These are phyloP conservation scores for Diversispora eburnea DNA, from an alignment of 192 early-diverging fungal genomes.

Conservation along the genomic window DNA sequence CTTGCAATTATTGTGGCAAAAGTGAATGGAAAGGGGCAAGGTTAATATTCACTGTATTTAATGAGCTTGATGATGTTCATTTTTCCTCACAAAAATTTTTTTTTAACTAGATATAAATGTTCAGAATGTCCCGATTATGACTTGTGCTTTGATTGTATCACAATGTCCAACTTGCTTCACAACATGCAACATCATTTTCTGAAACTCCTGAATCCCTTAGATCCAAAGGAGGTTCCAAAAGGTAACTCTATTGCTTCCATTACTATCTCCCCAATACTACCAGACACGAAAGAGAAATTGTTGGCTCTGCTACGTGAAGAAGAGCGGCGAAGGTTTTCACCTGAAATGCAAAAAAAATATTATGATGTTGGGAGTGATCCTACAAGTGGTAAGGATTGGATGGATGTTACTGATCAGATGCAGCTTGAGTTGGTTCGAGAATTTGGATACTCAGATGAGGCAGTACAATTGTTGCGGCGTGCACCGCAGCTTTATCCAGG, in stretches of 20 bases:
- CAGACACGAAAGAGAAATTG: conserved; percentile 12
- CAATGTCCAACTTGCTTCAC: conserved; percentile 22
- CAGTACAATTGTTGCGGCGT: conserved; percentile 24
- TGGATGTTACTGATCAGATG: conserved; percentile 27
- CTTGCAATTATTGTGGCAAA: conserved; percentile 23
- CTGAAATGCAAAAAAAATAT: conserved; percentile 26
- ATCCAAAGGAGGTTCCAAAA: conserved; percentile 6
- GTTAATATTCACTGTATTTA: conserved; percentile 3
- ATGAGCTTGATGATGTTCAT: neutral
- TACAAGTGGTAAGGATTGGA: conserved; percentile 20
- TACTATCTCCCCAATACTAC: conserved; percentile 21
- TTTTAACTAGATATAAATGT: conserved; percentile 22
- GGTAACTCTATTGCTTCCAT: neutral
- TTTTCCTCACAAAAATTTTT: neutral
- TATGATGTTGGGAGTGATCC: conserved; percentile 12
- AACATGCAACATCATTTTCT: conserved; percentile 12
- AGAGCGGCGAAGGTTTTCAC: conserved; percentile 14
- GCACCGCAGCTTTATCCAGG: conserved; percentile 22
- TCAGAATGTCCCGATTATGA: conserved; percentile 24
- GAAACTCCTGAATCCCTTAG: conserved; percentile 5
- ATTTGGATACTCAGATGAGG: conserved; percentile 25
- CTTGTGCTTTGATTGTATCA: conserved; percentile 12
- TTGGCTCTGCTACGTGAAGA: conserved; percentile 20
- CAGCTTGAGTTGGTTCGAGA: conserved; percentile 20
- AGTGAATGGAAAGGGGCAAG: conserved; percentile 26